A percentile compares a stretch with the other conserved stretches of the same genome.
phyloP scores from a whole-genome alignment of 73 alveolate genomes.

The Paramecium sonneborni region DNA sequence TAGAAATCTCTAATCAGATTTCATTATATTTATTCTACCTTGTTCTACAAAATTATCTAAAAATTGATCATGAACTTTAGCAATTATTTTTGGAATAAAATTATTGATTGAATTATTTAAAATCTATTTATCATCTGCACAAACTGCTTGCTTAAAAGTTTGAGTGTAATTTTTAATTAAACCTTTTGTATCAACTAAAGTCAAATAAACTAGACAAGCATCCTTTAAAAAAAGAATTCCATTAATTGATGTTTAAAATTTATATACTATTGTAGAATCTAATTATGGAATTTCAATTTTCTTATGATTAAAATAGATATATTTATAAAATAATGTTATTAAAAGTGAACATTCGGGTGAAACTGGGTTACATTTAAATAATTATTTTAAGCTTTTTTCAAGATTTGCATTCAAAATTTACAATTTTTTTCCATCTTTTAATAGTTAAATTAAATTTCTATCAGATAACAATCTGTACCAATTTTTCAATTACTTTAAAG shows the following conservation, averaged over 20 bases:
- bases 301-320: not conserved
- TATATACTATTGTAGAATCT: not conserved
- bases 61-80: conserved; percentile 22
- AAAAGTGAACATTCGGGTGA: not conserved
- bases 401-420: not conserved
- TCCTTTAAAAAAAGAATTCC: not conserved
- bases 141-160: not conserved
- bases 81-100: conserved; percentile 10
- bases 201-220: not conserved
- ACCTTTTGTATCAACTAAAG: not conserved
- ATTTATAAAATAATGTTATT: not conserved
- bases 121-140: not conserved
- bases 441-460: not conserved
- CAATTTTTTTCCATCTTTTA: not conserved
- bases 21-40: conserved; percentile 31
- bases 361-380: not conserved
- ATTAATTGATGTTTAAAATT: not conserved
- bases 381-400: not conserved
- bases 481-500: not conserved
- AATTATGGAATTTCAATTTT: not conserved
- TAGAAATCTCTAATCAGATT: not conserved
- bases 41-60: conserved; percentile 13
- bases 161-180: not conserved
- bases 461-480: not conserved
- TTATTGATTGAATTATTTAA: not conserved